Evolutionary conservation across 257 asterid species (phyloP), one percentile per base, ranked within the genome.

Genomic region (Osmanthus fragrans): DNA sequence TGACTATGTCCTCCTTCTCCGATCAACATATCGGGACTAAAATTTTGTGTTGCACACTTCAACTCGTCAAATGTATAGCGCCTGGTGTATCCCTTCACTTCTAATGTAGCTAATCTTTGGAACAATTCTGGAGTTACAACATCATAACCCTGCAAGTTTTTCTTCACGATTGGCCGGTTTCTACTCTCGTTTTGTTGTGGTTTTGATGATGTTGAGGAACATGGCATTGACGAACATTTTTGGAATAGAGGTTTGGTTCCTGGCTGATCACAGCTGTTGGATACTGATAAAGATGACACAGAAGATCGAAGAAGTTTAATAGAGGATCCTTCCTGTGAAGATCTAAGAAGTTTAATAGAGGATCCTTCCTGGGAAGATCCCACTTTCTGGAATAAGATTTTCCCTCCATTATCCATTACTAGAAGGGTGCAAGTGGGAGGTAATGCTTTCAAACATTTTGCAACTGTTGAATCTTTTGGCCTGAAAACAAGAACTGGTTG

Each of bases 381-480:
- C 82, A 75, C 82, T 79, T 76, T 88, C 81, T 84, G 91, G 71
- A 82, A 65, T 45, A 90, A 74, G 77, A 93, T 75, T 84, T 80
- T 89, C 29, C 98, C 97, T 60, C 86, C 90, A 49, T 73, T 63
- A 49, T 88, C 94, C 88, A 91, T 84, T 77, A 90, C 85, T 25
- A 90, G 79, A 76, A 93, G 97, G 79, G 84, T 77, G 82, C 98
- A 93, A 72, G 92, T 87, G 8, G 98, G 98, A 87, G 98, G 97
- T 84, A 93, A 71, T 71, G 86, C 85, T 84, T 88, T 93, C 83
- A 85, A 82, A 80, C 21, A 77, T 63, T 82, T 86, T 67, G 88
- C 80, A 10, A 83, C 66, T 11, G 73, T 82, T 27, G 90, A 76
- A 74, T 84, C 82, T 69, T 77, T 77, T 0, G 89, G 82, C 80